Base-by-base conservation (phyloP, 1,284 basidiomycete species). In the Peniophora sp. region DNA sequence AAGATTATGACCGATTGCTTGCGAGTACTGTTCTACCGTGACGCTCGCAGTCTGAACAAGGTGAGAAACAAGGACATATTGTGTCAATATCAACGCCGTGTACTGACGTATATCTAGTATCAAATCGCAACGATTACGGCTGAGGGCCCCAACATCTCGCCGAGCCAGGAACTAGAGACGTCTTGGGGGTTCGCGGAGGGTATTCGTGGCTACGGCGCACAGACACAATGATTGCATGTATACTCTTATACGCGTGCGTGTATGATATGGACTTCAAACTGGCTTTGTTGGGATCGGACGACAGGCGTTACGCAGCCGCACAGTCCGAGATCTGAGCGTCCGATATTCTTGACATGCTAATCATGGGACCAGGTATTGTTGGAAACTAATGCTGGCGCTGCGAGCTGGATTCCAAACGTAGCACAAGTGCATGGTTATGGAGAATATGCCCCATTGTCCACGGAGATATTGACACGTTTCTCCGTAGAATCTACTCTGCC, bases 11-110 rank as follows among this genome's bases (percentile, higher is more conserved):
- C 90, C 61, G 83, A 91, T 50, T 87, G 89, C 65, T 90, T 99
- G 86, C 87, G 87, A 61, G 95, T 99, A 11, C 75, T 99, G 49
- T 99, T 88, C 73, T 99, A 99, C 72, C 83, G 96, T 46, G 97
- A 99, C 63, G 96, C 96, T 2, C 81, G 97, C 62, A 93, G 89
- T 73, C 73, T 97, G 67, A 92, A 99, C 78, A 95, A 98, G 81
- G 94, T 92, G 56, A 39, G 77, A 66, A 18, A 8, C 23, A 18
- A n/a, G 10, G 12, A 24, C 42, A 34, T 27, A 18, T 17, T 48
- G n/a, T 34, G 36, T 32, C 18, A 23, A n/a, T n/a, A 5, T 41
- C 8, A 20, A n/a, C n/a, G n/a, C n/a, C n/a, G n/a, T n/a, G 18
- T 41, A 41, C 37, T 48, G 48, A n/a, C n/a, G 41, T 15, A 20